Evolutionary conservation across 1,284 basidiomycete species (phyloP).

Genomic region (Porodaedalea pini): DNA sequence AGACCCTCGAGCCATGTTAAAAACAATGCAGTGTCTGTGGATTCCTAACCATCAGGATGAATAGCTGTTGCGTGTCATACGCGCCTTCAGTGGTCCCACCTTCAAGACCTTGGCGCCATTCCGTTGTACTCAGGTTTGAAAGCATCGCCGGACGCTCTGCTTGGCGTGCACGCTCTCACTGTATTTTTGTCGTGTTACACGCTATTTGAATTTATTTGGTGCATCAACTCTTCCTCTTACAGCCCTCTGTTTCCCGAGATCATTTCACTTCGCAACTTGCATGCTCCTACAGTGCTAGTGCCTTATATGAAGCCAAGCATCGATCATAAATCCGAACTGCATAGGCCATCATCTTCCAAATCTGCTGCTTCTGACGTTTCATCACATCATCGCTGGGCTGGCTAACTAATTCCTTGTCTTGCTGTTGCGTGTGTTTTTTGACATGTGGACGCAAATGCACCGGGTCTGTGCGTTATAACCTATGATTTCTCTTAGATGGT

Average conservation of each 20-base stretch:
- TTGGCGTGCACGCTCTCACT: not conserved
- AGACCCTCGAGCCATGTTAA: not conserved
- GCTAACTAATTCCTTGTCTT: too few relatives aligned
- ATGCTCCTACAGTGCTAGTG: not conserved
- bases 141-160: not conserved
- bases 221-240: slow-evolving; percentile 1
- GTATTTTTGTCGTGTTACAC: not conserved
- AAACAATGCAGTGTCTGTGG: slow-evolving; percentile 3
- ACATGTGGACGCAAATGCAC: too few relatives aligned
- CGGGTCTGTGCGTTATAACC: too few relatives aligned
- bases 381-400: too few relatives aligned
- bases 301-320: not conserved
- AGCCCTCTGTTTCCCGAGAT: not conserved
- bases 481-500: too few relatives aligned
- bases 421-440: too few relatives aligned
- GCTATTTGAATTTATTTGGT: not conserved
- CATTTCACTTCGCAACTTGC: not conserved
- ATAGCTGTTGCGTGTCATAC: not conserved
- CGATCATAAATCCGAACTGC: not conserved
- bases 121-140: not conserved
- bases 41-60: not conserved
- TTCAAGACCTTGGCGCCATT: slow-evolving; percentile 3
- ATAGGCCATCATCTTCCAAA: not conserved
- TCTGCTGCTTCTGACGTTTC: not conserved
- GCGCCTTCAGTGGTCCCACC: not conserved